These are phyloP conservation scores for Edaphochlamys debaryana DNA, from an alignment of 139 green algal species.

Conservation along the genomic window DNA sequence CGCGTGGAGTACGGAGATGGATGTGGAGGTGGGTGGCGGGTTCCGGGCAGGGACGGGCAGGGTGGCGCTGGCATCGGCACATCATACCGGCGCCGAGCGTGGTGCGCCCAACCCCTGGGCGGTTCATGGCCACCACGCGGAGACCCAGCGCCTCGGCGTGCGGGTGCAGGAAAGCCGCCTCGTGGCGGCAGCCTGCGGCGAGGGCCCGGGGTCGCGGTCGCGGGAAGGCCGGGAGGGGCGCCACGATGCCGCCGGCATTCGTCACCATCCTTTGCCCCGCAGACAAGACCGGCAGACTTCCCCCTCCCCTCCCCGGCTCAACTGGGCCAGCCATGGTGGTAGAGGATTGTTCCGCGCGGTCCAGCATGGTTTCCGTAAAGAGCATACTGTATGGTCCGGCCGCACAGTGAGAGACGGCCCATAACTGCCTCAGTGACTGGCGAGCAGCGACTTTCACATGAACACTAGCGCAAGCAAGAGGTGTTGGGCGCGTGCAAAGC, in stretches of 20 bases:
- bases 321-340: slow-evolving; percentile 34
- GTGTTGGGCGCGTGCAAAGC: too few species aligned
- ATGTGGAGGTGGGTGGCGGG: too few species aligned
- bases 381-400: not conserved
- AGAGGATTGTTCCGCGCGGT: not conserved
- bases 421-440: too few species aligned
- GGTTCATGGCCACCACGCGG: not conserved
- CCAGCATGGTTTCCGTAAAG: not conserved
- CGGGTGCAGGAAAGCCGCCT: slow-evolving; percentile 14
- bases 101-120: slow-evolving; percentile 3
- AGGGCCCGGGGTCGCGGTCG: not conserved
- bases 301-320: not conserved
- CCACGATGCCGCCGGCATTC: too few species aligned
- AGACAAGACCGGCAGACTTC: not conserved
- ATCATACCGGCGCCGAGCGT: not conserved
- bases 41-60: too few species aligned
- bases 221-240: too few species aligned
- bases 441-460: not conserved
- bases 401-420: too few species aligned
- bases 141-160: not conserved
- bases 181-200: slow-evolving; percentile 10
- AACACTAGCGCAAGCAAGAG: too few species aligned
- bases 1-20: too few species aligned
- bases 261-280: not conserved
- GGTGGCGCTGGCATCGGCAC: not conserved